Base-by-base conservation (phyloP, 148 eudicot species). In the Camellia granthamiana region DNA sequence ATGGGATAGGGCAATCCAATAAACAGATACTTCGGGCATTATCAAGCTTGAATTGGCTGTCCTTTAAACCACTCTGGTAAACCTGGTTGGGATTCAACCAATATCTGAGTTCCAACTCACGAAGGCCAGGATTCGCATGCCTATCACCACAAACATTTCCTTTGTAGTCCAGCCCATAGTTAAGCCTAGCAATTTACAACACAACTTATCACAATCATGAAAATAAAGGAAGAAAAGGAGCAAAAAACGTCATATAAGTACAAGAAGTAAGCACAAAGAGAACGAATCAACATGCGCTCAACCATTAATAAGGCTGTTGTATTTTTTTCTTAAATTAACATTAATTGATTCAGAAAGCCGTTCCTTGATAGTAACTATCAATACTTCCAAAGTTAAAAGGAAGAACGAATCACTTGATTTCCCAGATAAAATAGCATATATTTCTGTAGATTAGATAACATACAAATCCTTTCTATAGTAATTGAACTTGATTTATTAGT, bases 51-150 rank as follows among this genome's bases (percentile, higher is more conserved):
- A 87, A 87, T n/a, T 82, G 80, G 71, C 85, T 88, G 72, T 87
- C 79, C 83, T 93, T 92, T 44, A 86, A 59, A 82, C 97, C 99
- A 80, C 91, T 90, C 86, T 93, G 91, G 77, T 86, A 92, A 83
- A 96, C 97, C 83, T 96, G 99, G 83, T 96, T 96, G 64, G 99
- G 95, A 76, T 96, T 96, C 77, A 92, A 79, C 95, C 95, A 96
- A 80, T 96, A 96, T 82, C 87, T 91, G 43, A 96, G 89, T 83
- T 96, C 95, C 75, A 96, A 81, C 85, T 89, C 89, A 74, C 84
- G 93, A 74, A 96, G 97, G 84, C 90, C 79, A 15, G 88, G 95
- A 80, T 93, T 75, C 6, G 86, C 92, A 90, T 89, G 92, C 80
- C 85, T 92, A 82, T 91, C 92, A 2, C 99, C 97, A 74, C 99